phyloP scores from a whole-genome alignment of 495 filamentous ascomycete species.

The Xylaria grammica region DNA sequence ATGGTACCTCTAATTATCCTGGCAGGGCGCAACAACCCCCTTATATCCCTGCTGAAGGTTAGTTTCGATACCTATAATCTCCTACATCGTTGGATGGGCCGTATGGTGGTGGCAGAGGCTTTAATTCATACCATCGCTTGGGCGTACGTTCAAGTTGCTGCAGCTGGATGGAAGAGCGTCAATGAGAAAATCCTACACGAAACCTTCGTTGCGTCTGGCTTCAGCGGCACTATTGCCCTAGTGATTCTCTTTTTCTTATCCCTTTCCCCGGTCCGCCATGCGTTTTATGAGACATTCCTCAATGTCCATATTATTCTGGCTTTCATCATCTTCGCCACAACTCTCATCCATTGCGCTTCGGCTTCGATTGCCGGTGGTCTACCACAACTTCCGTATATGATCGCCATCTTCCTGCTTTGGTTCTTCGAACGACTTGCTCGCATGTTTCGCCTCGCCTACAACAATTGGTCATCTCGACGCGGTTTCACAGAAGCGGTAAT shows the following conservation, averaged over 20 bases:
- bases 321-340: slow-evolving; percentile 62
- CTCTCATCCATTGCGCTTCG: slow-evolving; percentile 70
- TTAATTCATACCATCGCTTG: slow-evolving; percentile 75
- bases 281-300: slow-evolving; percentile 95
- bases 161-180: slow-evolving; percentile 67
- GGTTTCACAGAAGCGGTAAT: slow-evolving; percentile 73
- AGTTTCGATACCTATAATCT: slow-evolving; percentile 92
- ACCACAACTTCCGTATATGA: slow-evolving; percentile 68
- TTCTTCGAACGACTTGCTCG: slow-evolving; percentile 73
- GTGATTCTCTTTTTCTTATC: slow-evolving; percentile 65
- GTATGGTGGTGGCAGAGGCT: slow-evolving; percentile 74
- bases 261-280: slow-evolving; percentile 80
- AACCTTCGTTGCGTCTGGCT: slow-evolving; percentile 62
- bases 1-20: slow-evolving; percentile 81
- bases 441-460: slow-evolving; percentile 69
- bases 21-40: slow-evolving; percentile 81
- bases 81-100: slow-evolving; percentile 85
- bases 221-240: slow-evolving; percentile 60
- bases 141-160: slow-evolving; percentile 70
- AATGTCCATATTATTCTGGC: slow-evolving; percentile 78
- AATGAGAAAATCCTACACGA: slow-evolving; percentile 50
- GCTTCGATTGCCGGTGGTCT: slow-evolving; percentile 53
- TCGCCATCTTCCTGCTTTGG: slow-evolving; percentile 76
- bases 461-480: slow-evolving; percentile 62
- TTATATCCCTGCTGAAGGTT: slow-evolving; percentile 73